Evolutionary conservation across 306 rosid genomes (phyloP).

Genomic region (Erythrophleum fordii): DNA sequence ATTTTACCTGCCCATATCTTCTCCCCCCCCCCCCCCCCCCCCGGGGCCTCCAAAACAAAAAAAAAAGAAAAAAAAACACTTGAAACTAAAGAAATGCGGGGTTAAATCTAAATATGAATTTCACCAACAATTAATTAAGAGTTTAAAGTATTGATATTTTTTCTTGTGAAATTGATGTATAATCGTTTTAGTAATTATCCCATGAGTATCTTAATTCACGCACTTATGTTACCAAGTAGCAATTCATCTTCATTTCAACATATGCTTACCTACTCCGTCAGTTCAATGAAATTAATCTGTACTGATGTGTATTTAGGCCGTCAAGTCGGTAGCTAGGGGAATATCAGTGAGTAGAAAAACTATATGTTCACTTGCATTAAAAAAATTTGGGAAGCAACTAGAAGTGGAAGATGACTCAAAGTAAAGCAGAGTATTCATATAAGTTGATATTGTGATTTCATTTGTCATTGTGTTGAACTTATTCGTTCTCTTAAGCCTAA

Average conservation of each 20-base stretch:
- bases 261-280: neutral
- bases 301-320: constrained; percentile 62
- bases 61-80: neutral
- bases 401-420: constrained; percentile 54
- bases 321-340: constrained; percentile 73
- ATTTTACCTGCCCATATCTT: neutral
- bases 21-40: too few species aligned
- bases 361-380: constrained; percentile 54
- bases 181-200: neutral
- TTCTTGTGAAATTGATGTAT: constrained; percentile 17
- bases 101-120: neutral
- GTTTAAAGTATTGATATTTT: neutral
- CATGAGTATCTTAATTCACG: constrained; percentile 12
- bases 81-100: too few species aligned
- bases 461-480: neutral
- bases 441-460: neutral
- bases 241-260: neutral
- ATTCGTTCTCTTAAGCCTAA: neutral
- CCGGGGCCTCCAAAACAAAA: too few species aligned
- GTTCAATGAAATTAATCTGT: constrained; percentile 9
- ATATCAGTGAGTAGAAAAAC: constrained; percentile 70
- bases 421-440: constrained; percentile 33
- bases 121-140: neutral
- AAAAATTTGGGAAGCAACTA: constrained; percentile 76
- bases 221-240: neutral